phyloP scores from a whole-genome alignment of 1,284 basidiomycete genomes.

The Wallemia ichthyophaga region DNA sequence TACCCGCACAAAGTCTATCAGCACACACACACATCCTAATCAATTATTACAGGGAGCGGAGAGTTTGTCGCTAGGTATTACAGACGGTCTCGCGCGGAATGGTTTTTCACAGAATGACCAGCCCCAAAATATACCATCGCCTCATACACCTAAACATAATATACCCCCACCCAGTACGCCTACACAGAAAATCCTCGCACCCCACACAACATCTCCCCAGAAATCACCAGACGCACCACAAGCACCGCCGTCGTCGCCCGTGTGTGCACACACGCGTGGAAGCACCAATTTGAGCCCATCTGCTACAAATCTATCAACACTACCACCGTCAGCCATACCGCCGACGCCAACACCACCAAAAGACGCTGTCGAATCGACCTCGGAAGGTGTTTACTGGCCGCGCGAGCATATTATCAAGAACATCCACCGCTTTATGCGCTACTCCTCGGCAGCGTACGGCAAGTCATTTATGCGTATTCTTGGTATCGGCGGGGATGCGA shows the following conservation, averaged over 20 bases:
- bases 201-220: no score
- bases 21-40: not conserved
- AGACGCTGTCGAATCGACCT: conserved; percentile 2
- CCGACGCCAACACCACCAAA: conserved; percentile 6
- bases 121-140: no score
- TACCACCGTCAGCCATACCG: not conserved
- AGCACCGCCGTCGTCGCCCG: not conserved
- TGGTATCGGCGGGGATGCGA: conserved; percentile 14
- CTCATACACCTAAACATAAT: no score
- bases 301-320: no score
- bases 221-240: no score
- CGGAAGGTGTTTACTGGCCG: conserved; percentile 15
- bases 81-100: no score
- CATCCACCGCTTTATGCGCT: conserved; percentile 20
- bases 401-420: conserved; percentile 18
- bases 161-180: no score
- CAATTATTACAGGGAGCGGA: not conserved
- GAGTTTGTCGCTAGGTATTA: no score
- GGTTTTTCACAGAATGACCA: no score
- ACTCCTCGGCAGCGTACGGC: conserved; percentile 19
- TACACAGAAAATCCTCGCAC: no score
- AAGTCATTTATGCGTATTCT: conserved; percentile 20
- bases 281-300: no score
- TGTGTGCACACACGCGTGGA: not conserved
- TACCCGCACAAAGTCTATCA: not conserved